Percentiles rank a stretch among this genome's conserved stretches.
Conservation (phyloP, 2,329 filamentous ascomycete species). For the Venturia effusa region DNA sequence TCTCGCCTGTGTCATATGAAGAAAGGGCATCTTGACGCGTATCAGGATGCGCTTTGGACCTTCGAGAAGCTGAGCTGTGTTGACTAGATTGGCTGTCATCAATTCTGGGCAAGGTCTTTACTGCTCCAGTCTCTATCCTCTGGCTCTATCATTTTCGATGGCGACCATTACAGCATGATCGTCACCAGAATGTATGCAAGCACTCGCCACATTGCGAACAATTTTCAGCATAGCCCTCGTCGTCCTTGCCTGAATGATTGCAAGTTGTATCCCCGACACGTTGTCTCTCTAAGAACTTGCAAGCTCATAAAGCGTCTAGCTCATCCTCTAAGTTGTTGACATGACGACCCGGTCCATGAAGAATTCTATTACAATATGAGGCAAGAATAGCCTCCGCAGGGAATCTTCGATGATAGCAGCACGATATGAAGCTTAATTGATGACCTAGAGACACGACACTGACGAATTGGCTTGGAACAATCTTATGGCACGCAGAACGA, state of each 20-base stretch:
- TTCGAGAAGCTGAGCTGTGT: background rate
- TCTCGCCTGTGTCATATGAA: background rate
- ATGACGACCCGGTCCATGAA: background rate
- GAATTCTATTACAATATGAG: too few relatives aligned
- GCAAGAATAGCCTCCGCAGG: background rate
- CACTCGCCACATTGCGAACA: background rate
- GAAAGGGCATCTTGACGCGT: background rate
- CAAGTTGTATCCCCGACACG: background rate
- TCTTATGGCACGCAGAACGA: background rate
- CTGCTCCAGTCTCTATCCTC: background rate
- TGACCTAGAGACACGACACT: background rate
- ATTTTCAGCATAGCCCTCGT: background rate
- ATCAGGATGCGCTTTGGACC: background rate
- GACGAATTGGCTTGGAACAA: background rate
- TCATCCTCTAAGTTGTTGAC: background rate
- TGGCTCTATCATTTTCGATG: background rate
- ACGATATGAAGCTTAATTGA: background rate
- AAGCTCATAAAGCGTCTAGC: background rate
- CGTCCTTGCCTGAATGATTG: background rate
- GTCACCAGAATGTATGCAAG: background rate
- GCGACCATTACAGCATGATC: background rate
- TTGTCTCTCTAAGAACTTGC: background rate
- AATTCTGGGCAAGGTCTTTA: background rate
- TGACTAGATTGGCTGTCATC: background rate
- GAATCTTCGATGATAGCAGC: background rate